Evolutionary conservation across 805 yeast species (phyloP).

Genomic region (Grigorovia yakushimaensis): DNA sequence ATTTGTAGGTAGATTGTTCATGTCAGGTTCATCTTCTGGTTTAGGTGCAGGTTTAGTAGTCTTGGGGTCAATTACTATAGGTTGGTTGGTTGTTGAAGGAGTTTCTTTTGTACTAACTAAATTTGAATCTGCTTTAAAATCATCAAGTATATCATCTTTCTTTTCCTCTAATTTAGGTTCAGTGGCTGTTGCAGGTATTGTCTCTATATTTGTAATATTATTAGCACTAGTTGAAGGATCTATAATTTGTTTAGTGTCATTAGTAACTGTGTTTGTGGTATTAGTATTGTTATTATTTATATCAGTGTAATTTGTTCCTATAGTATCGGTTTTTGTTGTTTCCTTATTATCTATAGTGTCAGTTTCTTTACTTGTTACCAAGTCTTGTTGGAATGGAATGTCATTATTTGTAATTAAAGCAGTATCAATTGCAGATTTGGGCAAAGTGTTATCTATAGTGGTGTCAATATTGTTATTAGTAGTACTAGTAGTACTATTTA

Average conservation of each 20-base stretch:
- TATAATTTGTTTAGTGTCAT: not conserved
- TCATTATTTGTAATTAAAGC: too few relatives aligned
- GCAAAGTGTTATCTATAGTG: not conserved
- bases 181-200: not conserved
- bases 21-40: conserved; percentile 66
- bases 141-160: not conserved
- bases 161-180: not conserved
- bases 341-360: not conserved
- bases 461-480: not conserved
- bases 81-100: not conserved
- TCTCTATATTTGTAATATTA: not conserved
- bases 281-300: not conserved
- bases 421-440: too few relatives aligned
- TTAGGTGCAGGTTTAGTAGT: conserved; percentile 53
- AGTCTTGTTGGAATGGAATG: too few relatives aligned
- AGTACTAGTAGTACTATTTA: not conserved
- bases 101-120: not conserved
- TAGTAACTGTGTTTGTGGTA: not conserved
- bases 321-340: not conserved
- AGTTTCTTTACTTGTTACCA: not conserved
- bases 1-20: conserved; percentile 51
- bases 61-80: conserved; percentile 1
- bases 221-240: too few relatives aligned
- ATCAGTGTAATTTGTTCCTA: not conserved
- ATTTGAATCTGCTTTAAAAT: not conserved